phyloP scores from a whole-genome alignment of 1,284 basidiomycete genomes.

The Malassezia sympodialis region DNA sequence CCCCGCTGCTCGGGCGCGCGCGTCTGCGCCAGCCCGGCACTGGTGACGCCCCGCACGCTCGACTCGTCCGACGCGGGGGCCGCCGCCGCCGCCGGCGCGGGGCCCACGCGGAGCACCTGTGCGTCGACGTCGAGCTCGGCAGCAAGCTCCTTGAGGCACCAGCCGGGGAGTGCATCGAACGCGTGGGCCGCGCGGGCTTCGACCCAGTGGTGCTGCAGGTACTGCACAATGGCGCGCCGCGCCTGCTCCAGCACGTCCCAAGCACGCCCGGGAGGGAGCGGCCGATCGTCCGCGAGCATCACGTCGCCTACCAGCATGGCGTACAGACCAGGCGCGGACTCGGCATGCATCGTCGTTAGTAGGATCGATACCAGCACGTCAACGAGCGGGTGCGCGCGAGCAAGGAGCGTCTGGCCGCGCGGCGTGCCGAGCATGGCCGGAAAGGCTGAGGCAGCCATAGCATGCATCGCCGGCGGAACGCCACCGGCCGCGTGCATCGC shows the following conservation, averaged over 20 bases:
- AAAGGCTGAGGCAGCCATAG: neutral
- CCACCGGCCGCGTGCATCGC: neutral
- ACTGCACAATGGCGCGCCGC: neutral
- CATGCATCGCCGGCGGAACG: neutral
- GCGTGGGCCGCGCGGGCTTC: slow-evolving; percentile 2
- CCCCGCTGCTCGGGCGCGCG: slow-evolving; percentile 7
- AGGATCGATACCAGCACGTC: neutral
- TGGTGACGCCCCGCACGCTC: slow-evolving; percentile 10
- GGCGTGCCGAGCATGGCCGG: neutral
- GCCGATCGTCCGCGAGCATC: slow-evolving; percentile 3
- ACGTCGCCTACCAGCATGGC: slow-evolving; percentile 8
- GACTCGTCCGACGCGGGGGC: neutral
- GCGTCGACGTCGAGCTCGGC: slow-evolving; percentile 6
- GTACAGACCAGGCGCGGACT: slow-evolving; percentile 5
- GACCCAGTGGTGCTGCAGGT: slow-evolving; percentile 11
- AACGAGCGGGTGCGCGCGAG: neutral
- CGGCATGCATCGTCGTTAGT: neutral
- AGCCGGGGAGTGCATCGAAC: slow-evolving; percentile 7
- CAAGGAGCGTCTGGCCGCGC: neutral
- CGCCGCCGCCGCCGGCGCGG: neutral
- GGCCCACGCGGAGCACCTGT: neutral
- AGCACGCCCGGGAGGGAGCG: neutral
- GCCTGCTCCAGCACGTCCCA: neutral
- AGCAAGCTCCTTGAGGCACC: slow-evolving; percentile 15
- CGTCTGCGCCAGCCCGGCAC: slow-evolving; percentile 3